Base-by-base conservation (phyloP, 257 asterid genomes). In the Verbascum thapsus region DNA sequence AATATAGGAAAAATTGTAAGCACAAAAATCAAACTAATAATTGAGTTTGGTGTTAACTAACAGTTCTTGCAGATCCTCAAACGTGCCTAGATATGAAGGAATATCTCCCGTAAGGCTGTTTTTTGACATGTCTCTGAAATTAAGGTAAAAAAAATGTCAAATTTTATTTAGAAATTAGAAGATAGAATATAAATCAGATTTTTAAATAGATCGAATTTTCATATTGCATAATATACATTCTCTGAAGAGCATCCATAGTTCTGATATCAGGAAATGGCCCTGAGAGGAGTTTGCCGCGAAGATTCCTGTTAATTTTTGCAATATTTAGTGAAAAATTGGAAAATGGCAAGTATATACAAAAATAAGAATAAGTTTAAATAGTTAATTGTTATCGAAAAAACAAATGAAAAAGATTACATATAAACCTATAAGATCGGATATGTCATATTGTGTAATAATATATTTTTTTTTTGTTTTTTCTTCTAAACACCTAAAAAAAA, bases 231-330 rank as follows among this genome's bases (percentile, higher is more conserved):
- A 1, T 26, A 47, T 71, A 78, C 88, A 82, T 76, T 54, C 38
- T 76, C 61, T 48, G 77, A 56, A 82, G 88, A 53, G 88, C 85
- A 73, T 71, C 81, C 88, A 82, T 71, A 3, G 44, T 1, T 50
- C 72, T 73, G 77, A 82, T 67, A 56, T 73, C 78, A 0, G 80
- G 78, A 48, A 82, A 41, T 12, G 5, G 2, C 5, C 71, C 87
- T 5, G 0, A 0, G 19, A 76, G 64, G 32, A 7, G 0, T 10
- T 3, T 17, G 58, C 1, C 32, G 37, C 41, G 34, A 22, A 82
- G 81, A 26, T 73, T 5, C 80, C 88, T 81, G 82, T 34, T 53
- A 34, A 26, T 35, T 35, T 15, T 34, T 22, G 10, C 18, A 16
- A 16, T 6, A 52, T 51, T 60, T 12, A 23, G 32, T 47, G 17